These are phyloP conservation scores for Sugiyamaella sp. DNA, from an alignment of 1,139 yeast genomes.

Conservation along the genomic window DNA sequence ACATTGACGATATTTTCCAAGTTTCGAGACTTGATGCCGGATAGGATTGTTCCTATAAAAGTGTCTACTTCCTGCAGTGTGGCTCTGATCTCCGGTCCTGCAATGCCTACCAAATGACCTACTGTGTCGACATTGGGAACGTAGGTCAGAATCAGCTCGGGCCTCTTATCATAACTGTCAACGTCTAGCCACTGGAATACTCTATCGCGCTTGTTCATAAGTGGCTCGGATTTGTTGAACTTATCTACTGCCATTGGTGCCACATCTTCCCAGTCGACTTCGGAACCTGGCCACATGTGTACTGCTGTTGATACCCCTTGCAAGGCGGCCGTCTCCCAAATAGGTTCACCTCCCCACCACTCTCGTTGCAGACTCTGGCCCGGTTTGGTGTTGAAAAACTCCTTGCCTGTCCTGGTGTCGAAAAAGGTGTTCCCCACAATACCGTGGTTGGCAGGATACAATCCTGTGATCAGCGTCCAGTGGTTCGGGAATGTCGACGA, in stretches of 20 bases:
- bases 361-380: conserved; percentile 58
- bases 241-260: conserved; percentile 57
- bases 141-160: conserved; percentile 77
- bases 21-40: conserved; percentile 57
- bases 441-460: conserved; percentile 83
- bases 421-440: conserved; percentile 82
- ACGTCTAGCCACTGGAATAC: conserved; percentile 70
- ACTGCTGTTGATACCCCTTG: conserved; percentile 72
- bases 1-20: conserved; percentile 69
- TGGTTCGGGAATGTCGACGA: conserved; percentile 90
- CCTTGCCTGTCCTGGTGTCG: conserved; percentile 58
- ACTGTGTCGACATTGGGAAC: conserved; percentile 78
- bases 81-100: conserved; percentile 57
- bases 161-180: conserved; percentile 51
- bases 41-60: conserved; percentile 55
- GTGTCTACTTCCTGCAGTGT: conserved; percentile 67
- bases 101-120: conserved; percentile 74
- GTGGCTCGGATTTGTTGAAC: conserved; percentile 64
- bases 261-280: conserved; percentile 54
- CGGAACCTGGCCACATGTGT: conserved; percentile 98
- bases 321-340: conserved; percentile 77
- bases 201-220: conserved; percentile 58
- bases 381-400: conserved; percentile 68
- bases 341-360: conserved; percentile 92
- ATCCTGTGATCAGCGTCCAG: conserved; percentile 87